Base-by-base conservation (phyloP, 2,329 filamentous ascomycete species). In the Trichoderma polysporum region DNA sequence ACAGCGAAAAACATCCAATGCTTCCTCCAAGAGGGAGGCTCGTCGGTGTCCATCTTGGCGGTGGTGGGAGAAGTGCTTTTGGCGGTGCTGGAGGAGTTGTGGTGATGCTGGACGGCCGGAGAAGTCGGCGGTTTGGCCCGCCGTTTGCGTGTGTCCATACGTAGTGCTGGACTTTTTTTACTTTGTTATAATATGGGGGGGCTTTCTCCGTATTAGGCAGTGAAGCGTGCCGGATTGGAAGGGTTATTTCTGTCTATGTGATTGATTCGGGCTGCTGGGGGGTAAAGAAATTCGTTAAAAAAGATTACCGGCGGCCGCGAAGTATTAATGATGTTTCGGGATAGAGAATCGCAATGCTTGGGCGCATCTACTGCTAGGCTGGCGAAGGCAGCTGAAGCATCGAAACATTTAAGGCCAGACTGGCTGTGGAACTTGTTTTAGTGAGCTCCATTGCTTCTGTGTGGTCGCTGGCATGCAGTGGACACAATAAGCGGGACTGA, bases 1-100 rank as follows among this genome's bases (percentile, higher is more conserved):
- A 94, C 76, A 49, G 92, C 90, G 69, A 91, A 85, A 59, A 89
- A 79, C 69, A 94, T 84, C 88, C 88, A 91, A 47, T 64, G 61
- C 61, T 47, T 33, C 29, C 61, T 54, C 61, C 61, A 64, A 2
- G 61, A 56, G 1, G 22, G 4, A 33, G 35, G 10, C 8, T 47
- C 37, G 6, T 7, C 37, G 5, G 13, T 3, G 10, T 64, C 50
- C 61, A 64, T 64, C 37, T 56, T 62, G 33, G 9, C 37, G 29
- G 25, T 15, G 6, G 12, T 22, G 27, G 58, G 1, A 22, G 37
- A 9, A n/a, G 50, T 8, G 35, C 33, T 2, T 53, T 45, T 54
- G 47, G 9, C 17, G 33, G 25, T 35, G 50, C 27, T 45, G 13
- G 61, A n/a, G 19, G 57, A 35, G n/a, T 41, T 41, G 39, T 45